Evolutionary conservation across 352 stramenopile genomes (phyloP), one percentile per base, ranked within the genome.

Genomic region (Halophytophthora batemanensis): DNA sequence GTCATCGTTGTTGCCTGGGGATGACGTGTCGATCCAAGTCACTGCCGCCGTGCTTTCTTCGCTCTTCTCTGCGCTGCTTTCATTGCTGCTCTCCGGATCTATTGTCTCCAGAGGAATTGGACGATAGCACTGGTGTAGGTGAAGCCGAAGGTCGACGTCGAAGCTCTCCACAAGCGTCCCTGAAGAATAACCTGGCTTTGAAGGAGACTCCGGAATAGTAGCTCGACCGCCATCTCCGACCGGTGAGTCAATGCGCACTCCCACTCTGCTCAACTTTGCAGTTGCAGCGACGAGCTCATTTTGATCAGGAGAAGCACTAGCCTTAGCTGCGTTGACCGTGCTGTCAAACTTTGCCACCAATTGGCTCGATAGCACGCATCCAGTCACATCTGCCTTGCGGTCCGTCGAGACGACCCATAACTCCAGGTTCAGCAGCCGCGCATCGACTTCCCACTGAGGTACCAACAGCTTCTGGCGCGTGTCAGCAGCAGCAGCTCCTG

Each of bases 331-430:
- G 38, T 42, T n/a, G 37, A 54, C 49, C 33, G 29, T 36, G 34
- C 64, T 68, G 33, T 74, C 41, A 53, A 70, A 64, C 21, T 53
- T 67, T 6, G 45, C 56, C 29, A 51, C 17, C n/a, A 74, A 37
- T 35, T 69, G 36, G 21, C 50, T 64, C 5, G 72, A 86, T 8
- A 91, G 33, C 47, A 82, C 68, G 23, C 85, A 66, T 34, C 76
- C 81, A 33, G 71, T 56, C 13, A 69, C 69, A 10, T 91, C 78
- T 3, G 61, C 48, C 46, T 77, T 82, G 11, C 66, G 66, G 45
- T 91, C 81, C 0, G 65, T 87, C 22, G 81, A 83, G 11, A 91
- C 44, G 12, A 91, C 36, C 81, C 81, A 91, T 37, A 89, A 18
- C 43, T 89, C 61, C 41, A 89, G 43, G 38, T 82, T 75, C 2